A percentile compares a stretch with the other conserved stretches of the same genome.
phyloP scores from a whole-genome alignment of 1,139 yeast genomes.

The Casaregolazyma suthepensis region DNA sequence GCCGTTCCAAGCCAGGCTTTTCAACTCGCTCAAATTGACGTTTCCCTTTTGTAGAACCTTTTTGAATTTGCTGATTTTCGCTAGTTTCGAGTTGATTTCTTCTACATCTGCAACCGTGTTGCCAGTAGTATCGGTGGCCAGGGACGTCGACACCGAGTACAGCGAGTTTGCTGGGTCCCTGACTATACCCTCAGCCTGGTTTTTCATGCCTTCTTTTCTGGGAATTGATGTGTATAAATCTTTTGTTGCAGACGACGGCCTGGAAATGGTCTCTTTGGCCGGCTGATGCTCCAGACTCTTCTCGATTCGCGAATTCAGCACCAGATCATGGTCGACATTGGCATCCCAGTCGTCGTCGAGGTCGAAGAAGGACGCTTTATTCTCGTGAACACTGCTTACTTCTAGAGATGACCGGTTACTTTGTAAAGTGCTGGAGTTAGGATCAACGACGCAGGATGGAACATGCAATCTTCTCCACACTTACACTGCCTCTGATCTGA shows the following conservation, averaged over 20 bases:
- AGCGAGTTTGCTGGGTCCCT: conserved; percentile 36
- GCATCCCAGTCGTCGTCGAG: conserved; percentile 94
- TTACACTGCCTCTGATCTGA: conserved; percentile 19
- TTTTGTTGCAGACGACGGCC: conserved; percentile 17
- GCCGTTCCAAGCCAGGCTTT: conserved; percentile 90
- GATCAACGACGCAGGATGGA: too few species aligned
- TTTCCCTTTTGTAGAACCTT: conserved; percentile 54
- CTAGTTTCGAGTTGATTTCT: conserved; percentile 51
- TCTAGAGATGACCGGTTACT: neutral
- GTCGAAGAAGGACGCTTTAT: conserved; percentile 38
- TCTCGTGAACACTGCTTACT: neutral
- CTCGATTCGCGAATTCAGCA: conserved; percentile 32
- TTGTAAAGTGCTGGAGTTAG: neutral
- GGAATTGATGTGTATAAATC: conserved; percentile 16
- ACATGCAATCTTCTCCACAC: neutral
- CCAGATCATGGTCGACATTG: conserved; percentile 51
- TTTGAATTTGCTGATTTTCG: conserved; percentile 63
- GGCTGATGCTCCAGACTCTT: conserved; percentile 32
- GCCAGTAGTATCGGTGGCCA: conserved; percentile 20
- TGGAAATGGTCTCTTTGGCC: neutral
- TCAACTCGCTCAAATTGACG: conserved; percentile 60
- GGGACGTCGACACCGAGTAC: conserved; percentile 30
- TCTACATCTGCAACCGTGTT: conserved; percentile 40
- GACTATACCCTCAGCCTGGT: conserved; percentile 33
- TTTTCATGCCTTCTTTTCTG: conserved; percentile 23